Percentiles rank a stretch among this genome's conserved stretches.
Conservation (phyloP, 2,329 filamentous ascomycete genomes). For the Venturia carpophila region DNA sequence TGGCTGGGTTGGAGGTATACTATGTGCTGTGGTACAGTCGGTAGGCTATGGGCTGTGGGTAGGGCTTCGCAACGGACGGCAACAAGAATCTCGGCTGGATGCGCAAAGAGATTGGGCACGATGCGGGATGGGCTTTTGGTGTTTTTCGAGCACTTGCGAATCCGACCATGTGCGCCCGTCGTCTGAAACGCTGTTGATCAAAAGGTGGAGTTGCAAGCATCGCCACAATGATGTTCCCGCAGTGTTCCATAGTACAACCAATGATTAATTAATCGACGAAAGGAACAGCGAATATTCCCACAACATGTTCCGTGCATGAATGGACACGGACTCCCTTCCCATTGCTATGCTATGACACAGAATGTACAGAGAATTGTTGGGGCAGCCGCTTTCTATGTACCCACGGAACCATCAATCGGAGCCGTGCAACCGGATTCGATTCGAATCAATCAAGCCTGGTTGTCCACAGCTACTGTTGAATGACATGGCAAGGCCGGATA, state of each 20-base stretch:
- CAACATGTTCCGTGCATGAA: neutral
- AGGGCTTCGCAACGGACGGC: neutral
- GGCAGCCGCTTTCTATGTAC: neutral
- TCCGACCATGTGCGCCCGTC: neutral
- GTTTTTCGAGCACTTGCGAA: neutral
- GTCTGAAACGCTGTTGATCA: neutral
- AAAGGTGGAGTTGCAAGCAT: slow-evolving; percentile 2
- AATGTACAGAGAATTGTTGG: too few species aligned
- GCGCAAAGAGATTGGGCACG: neutral
- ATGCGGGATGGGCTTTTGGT: neutral
- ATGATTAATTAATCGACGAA: neutral
- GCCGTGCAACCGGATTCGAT: too few species aligned
- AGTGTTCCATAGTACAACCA: neutral
- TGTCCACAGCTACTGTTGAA: neutral
- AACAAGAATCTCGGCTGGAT: neutral
- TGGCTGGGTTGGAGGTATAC: neutral
- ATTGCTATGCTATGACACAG: neutral
- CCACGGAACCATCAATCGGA: neutral
- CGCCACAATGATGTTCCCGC: neutral
- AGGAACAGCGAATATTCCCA: neutral
- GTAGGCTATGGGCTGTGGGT: too few species aligned
- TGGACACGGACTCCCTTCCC: neutral
- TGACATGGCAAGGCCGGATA: neutral
- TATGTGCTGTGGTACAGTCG: too few species aligned
- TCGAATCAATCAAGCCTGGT: neutral